Base-by-base conservation (phyloP, 495 filamentous ascomycete genomes). In the Choiromyces venosus region DNA sequence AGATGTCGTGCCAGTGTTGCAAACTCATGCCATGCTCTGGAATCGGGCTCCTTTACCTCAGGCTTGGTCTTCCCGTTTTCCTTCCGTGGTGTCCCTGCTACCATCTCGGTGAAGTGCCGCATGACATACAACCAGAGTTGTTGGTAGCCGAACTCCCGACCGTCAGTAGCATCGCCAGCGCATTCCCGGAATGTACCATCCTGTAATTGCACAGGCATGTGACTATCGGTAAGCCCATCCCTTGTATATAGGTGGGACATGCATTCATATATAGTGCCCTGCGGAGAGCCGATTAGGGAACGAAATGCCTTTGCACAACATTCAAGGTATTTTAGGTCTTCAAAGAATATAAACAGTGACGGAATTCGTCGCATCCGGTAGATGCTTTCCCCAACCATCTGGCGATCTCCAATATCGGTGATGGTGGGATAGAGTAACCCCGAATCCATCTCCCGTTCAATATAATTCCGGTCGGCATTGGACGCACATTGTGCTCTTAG, bases 71-170 rank as follows among this genome's bases (percentile, higher is more conserved):
- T 40, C 21, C 68, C 73, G 1, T 67, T 42, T 65, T 74, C 68
- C 67, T 74, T 74, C 1, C n/a, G 56, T 56, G 33, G 39, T n/a
- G 67, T 12, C 4, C 19, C 35, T 0, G 40, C 66, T 0, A 74
- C 72, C 39, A 74, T 66, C 38, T 52, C 38, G 4, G 72, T 67
- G 42, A 67, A 74, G 61, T 74, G 72, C 5, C 68, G 39, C 68
- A 74, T 74, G 8, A 65, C 10, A 25, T 74, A 74, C 40, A 71
- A 61, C 68, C 72, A 71, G 6, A 74, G 68, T 14, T 71, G 40
- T 33, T 65, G 37, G 25, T 74, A 71, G 35, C 72, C 72, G 10
- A 71, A 4, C 67, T 74, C 68, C 35, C 52, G 66, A 2, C 18
- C 46, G n/a, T 37, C 14, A 5, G 10, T 5, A 39, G 18, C 14